A percentile compares a stretch with the other conserved stretches of the same genome.
Conservation (phyloP, 768 basidiomycete species). For the Pilatotrama ljubarskyi region DNA sequence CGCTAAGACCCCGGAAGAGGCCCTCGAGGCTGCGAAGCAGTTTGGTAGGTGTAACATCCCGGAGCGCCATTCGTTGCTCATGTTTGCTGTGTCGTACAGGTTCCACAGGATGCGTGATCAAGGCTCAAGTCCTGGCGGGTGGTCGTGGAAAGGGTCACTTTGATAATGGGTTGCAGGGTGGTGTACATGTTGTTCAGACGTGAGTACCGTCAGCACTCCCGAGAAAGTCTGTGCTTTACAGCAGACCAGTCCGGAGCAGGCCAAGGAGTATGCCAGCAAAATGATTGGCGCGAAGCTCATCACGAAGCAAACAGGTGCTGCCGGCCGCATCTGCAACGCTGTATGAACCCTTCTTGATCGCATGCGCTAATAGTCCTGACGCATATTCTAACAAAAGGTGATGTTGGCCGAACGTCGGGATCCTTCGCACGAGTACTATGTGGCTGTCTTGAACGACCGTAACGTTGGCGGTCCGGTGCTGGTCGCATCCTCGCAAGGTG, state of each 20-base stretch:
- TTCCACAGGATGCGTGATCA: constrained; percentile 84
- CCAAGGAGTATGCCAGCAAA: constrained; percentile 80
- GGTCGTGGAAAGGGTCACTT: constrained; percentile 98
- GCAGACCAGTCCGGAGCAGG: constrained; percentile 91
- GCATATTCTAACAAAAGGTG: constrained; percentile 52
- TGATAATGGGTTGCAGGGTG: constrained; percentile 93
- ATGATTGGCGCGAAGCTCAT: constrained; percentile 97
- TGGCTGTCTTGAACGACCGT: constrained; percentile 95
- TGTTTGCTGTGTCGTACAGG: constrained; percentile 42
- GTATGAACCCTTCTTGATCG: constrained; percentile 45
- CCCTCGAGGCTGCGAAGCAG: constrained; percentile 82
- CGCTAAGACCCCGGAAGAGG: constrained; percentile 88
- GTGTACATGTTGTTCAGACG: constrained; percentile 93
- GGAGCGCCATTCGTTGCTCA: neutral
- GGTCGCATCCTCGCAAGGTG: constrained; percentile 91
- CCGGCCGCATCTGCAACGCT: constrained; percentile 91
- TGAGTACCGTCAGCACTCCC: too few relatives aligned
- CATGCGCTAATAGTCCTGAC: constrained; percentile 1
- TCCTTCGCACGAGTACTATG: constrained; percentile 96
- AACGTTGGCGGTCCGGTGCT: constrained; percentile 85
- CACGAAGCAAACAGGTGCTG: constrained; percentile 97
- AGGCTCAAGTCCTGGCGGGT: constrained; percentile 98
- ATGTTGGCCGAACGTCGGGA: constrained; percentile 97
- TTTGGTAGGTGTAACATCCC: constrained; percentile 59
- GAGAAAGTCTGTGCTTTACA: too few relatives aligned